Evolutionary conservation across 352 stramenopile genomes (phyloP).

Genomic region (Phytophthora tubulina): DNA sequence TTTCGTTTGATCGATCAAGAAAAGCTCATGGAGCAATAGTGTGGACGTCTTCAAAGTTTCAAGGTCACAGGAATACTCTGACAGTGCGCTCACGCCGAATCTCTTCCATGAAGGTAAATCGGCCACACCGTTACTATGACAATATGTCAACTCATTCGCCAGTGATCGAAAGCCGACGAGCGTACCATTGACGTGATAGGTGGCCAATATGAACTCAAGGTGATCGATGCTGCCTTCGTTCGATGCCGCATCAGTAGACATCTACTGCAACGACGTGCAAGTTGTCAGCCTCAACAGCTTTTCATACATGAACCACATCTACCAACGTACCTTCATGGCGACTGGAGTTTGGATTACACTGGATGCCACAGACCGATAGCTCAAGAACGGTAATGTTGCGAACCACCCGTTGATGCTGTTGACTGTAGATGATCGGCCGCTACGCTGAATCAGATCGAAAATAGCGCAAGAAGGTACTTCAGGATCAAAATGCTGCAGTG

Average conservation of each 20-base stretch:
- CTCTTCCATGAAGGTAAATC: constrained; percentile 70
- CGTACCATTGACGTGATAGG: constrained; percentile 91
- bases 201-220: constrained; percentile 87
- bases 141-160: constrained; percentile 88
- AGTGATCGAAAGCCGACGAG: constrained; percentile 81
- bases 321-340: constrained; percentile 65
- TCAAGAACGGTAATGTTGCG: constrained; percentile 90
- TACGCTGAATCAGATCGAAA: constrained; percentile 78
- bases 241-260: constrained; percentile 79
- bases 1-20: constrained; percentile 87
- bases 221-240: constrained; percentile 63
- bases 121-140: constrained; percentile 33
- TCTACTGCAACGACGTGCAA: constrained; percentile 43
- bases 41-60: constrained; percentile 45
- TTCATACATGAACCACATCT: background rate
- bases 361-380: constrained; percentile 69
- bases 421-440: constrained; percentile 49
- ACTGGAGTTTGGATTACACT: constrained; percentile 77
- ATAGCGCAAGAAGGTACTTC: constrained; percentile 73
- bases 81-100: constrained; percentile 77
- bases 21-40: constrained; percentile 92
- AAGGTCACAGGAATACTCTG: constrained; percentile 80
- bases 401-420: constrained; percentile 75
- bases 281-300: constrained; percentile 6
- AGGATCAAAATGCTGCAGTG: constrained; percentile 91